These are phyloP conservation scores for Magnaporthiopsis rhizophila DNA, from an alignment of 2,329 filamentous ascomycete species.

Conservation along the genomic window DNA sequence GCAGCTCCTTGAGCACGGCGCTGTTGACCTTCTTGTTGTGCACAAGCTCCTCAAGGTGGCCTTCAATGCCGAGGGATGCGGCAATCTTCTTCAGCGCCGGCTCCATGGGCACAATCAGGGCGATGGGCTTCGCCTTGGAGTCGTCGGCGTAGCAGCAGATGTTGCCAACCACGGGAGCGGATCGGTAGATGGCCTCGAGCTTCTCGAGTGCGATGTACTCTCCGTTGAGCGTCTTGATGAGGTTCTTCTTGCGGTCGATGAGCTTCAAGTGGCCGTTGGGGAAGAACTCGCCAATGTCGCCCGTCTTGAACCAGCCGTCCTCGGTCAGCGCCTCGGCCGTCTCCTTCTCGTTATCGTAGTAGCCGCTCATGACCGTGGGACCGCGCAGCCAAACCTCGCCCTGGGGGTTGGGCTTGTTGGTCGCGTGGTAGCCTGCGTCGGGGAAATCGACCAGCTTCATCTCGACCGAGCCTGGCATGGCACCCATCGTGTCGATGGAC, in stretches of 20 bases:
- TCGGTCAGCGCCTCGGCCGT: slow-evolving; percentile 60
- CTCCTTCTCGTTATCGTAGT: slow-evolving; percentile 72
- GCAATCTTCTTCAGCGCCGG: slow-evolving; percentile 47
- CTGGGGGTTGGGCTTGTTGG: slow-evolving; percentile 68
- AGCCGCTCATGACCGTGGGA: slow-evolving; percentile 59
- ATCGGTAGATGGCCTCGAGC: slow-evolving; percentile 46
- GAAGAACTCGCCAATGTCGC: slow-evolving; percentile 76
- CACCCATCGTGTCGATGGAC: slow-evolving; percentile 66
- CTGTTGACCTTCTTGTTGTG: slow-evolving; percentile 57
- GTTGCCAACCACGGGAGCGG: slow-evolving; percentile 42
- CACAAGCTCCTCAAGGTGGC: slow-evolving; percentile 57
- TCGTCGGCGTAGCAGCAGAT: slow-evolving; percentile 48
- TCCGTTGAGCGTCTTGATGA: slow-evolving; percentile 74
- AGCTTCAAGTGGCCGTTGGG: slow-evolving; percentile 61
- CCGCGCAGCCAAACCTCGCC: slow-evolving; percentile 87
- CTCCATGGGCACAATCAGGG: slow-evolving; percentile 49
- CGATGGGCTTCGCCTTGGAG: slow-evolving; percentile 43
- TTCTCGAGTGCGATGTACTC: slow-evolving; percentile 81
- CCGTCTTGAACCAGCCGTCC: slow-evolving; percentile 84
- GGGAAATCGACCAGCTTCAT: slow-evolving; percentile 80
- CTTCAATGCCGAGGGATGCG: slow-evolving; percentile 31
- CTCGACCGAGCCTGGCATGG: slow-evolving; percentile 66
- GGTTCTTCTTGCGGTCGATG: slow-evolving; percentile 84
- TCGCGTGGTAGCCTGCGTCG: slow-evolving; percentile 72
- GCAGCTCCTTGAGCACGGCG: slow-evolving; percentile 57